Base-by-base conservation (phyloP, 2,329 filamentous ascomycete genomes). In the Cladosporium sp. region DNA sequence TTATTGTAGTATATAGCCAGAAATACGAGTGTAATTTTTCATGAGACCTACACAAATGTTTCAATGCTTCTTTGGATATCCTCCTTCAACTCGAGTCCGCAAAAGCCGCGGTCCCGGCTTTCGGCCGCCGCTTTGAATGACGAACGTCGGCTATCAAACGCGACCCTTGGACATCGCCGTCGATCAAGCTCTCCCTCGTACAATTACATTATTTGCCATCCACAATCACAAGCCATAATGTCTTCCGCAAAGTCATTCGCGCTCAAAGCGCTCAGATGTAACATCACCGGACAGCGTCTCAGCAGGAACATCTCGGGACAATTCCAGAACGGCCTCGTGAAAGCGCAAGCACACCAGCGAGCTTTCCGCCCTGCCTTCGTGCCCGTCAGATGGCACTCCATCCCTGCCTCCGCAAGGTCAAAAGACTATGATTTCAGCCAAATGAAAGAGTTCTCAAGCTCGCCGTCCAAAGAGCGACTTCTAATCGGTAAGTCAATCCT, bases 381-480 rank as follows among this genome's bases (percentile, higher is more conserved):
- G n/a, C 64, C 65, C 47, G 45, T 68, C 42, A 62, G 76, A 69
- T 73, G 73, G 70, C 70, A 75, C 61, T 75, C 75, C 2, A 65
- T 69, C 2, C 65, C 74, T 9, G 50, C 64, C 9, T 63, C 67
- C 19, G 58, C n/a, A 15, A 63, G 65, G 49, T 69, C 66, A 28
- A 75, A 73, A 59, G 62, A 73, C 17, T 78, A 76, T 59, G 66
- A 73, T 40, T 79, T 76, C 61, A 67, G 72, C 43, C 70, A 75
- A 66, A 64, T 77, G 58, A 70, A 76, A 56, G 60, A 70, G 58
- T 67, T 76, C 49, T 66, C 55, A 66, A 69, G 47, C 61, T 66
- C 63, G 60, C 75, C 72, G 54, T 74, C 61, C 11, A 22, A 59
- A 0, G 65, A 68, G 14, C 62, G 62, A 9, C 61, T 72, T 36